phyloP scores from a whole-genome alignment of 78 protist species.

The Dictyostelium purpureum region DNA sequence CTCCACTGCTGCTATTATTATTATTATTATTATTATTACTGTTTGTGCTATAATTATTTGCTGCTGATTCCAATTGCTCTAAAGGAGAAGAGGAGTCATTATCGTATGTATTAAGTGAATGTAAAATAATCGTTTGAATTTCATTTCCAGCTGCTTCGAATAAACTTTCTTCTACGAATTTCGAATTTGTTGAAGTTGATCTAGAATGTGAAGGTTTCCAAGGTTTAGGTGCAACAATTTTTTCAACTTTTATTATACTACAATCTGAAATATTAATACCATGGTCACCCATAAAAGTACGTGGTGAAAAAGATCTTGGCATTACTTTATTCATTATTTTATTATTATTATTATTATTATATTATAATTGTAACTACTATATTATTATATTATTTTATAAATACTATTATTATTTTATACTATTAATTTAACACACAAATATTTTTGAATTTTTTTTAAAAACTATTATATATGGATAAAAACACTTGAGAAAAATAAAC shows the following conservation, averaged over 20 bases:
- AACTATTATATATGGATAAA: too few species aligned
- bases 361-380: too few species aligned
- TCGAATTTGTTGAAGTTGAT: conserved; percentile 2
- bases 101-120: conserved; percentile 32
- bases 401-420: too few species aligned
- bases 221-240: conserved; percentile 61
- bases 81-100: too few species aligned
- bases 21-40: neutral
- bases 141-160: conserved; percentile 78
- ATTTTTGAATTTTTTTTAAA: too few species aligned
- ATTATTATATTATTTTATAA: too few species aligned
- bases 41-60: neutral
- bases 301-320: conserved; percentile 77
- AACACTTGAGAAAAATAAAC: too few species aligned
- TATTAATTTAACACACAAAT: too few species aligned
- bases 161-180: conserved; percentile 35
- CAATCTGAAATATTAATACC: conserved; percentile 31
- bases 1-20: neutral
- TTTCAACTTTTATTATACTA: conserved; percentile 3
- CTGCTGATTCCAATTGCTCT: conserved; percentile 20
- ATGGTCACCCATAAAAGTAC: conserved; percentile 74
- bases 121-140: conserved; percentile 61
- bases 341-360: too few species aligned
- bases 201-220: conserved; percentile 57
- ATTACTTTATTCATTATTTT: conserved; percentile 62